Base-by-base conservation (phyloP, 768 basidiomycete species). In the Naematelia encephala region DNA sequence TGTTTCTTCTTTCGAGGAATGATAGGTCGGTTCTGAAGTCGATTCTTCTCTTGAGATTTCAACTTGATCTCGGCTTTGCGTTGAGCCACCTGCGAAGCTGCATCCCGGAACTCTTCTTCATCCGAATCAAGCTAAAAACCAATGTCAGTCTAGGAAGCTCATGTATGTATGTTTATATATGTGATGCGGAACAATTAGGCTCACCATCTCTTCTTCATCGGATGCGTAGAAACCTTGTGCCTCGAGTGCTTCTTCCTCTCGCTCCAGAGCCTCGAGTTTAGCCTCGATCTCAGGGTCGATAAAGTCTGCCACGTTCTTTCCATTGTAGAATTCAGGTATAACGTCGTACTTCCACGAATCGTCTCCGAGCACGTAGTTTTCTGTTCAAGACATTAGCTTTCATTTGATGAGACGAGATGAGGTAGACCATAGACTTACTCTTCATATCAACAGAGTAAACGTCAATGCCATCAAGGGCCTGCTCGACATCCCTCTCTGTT, bases 261-360 rank as follows among this genome's bases (percentile, higher is more conserved):
- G 85, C 78, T 99, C 94, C 57, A 99, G 85, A 12, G 91, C 94
- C 72, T 97, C 94, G 48, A 99, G 86, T 79, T 92, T 94, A 78
- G 93, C 93, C 19, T 85, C 86, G 61, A 99, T 98, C 72, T 99
- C 96, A 21, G 91, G 88, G 78, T 98, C 94, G 77, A 98, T 89
- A 62, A 99, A 99, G 81, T 99, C 96, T 22, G 93, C 94, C 53
- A 98, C 80, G 80, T 99, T 99, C 84, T 97, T 97, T 80, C 96
- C 96, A 66, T 97, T 86, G 87, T 91, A 86, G 72, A 99, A 90
- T 77, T 99, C 96, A n/a, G 96, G 96, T n/a, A 98, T 88, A 64
- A 85, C 82, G 72, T 99, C 96, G 80, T 85, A 81, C 81, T 96
- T 99, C 96, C 96, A 99, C 45, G 89, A 87, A 34, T 88, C 85